Base-by-base conservation (phyloP, 495 filamentous ascomycete genomes). In the Tuber umbilicatum region DNA sequence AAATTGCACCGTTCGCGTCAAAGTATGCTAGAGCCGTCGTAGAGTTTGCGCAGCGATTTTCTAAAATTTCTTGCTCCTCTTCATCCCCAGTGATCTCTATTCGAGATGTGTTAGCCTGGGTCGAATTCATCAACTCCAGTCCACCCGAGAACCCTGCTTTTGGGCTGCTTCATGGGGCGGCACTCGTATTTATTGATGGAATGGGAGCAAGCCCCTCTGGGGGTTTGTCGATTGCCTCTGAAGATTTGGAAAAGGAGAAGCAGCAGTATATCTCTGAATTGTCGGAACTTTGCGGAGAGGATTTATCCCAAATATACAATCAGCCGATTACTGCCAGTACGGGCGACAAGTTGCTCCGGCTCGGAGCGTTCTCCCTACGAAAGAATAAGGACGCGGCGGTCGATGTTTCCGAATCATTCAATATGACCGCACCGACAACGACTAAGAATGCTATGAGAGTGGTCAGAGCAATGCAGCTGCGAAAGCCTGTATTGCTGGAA, bases 131-230 rank as follows among this genome's bases (percentile, higher is more conserved):
- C 80, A 97, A 98, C 81, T 85, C 85, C 6, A 89, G 84, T 75
- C 78, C 84, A 9, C 79, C 81, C 21, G 77, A 85, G 1, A 86
- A 92, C 75, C 81, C 84, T 0, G 73, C 85, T 21, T 89, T 89
- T 75, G 87, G 87, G 0, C 84, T 97, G 40, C 84, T 92, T 0
- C 93, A 98, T 80, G 96, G 96, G 42, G 95, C 94, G 67, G 92
- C 94, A 2, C 93, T 97, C 86, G 94, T 98, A 5, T 99, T 94
- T 80, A 91, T 98, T 74, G 96, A 99, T 83, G 93, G 93, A 2
- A 86, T 98, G 10, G 96, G 96, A 55, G 94, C 96, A 16, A 97
- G 97, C 80, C 94, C 95, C 5, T 93, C 94, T 21, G 93, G 92
- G 1, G 86, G 96, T 78, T 86, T 96, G 68, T 87, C 88, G 71